Evolutionary conservation across 192 early-diverging fungal genomes (phyloP).

Genomic region (Backusella psychrophila): DNA sequence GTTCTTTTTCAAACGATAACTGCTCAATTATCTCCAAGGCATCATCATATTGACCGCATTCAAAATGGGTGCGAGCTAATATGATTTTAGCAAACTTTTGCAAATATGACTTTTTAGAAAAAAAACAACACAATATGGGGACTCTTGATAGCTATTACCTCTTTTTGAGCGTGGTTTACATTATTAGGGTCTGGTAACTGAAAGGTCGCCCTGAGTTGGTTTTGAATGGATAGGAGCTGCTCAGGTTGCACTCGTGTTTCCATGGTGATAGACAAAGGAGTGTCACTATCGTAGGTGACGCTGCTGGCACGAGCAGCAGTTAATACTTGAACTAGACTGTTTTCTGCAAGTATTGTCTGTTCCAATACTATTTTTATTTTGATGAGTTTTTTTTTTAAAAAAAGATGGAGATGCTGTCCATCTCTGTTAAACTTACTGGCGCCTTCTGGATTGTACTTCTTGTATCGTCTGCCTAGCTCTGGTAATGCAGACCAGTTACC

Average conservation of each 20-base stretch:
- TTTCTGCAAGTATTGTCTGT: conserved; percentile 41
- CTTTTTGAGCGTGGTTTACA: background rate
- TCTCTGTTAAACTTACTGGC: conserved; percentile 35
- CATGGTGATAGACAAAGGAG: conserved; percentile 20
- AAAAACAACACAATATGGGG: background rate
- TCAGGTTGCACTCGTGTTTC: conserved; percentile 11
- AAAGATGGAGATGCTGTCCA: background rate
- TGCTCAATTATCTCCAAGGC: conserved; percentile 39
- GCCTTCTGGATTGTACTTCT: conserved; percentile 56
- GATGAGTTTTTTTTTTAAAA: background rate
- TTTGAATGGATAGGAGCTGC: conserved; percentile 16
- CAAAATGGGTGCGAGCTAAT: conserved; percentile 59
- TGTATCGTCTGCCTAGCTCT: conserved; percentile 52
- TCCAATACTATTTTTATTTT: conserved; percentile 28
- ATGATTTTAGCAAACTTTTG: conserved; percentile 46
- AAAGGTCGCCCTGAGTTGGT: conserved; percentile 17
- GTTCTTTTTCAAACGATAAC: conserved; percentile 34
- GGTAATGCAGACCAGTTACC: conserved; percentile 46
- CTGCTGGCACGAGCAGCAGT: background rate
- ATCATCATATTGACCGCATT: conserved; percentile 45
- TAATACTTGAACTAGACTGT: conserved; percentile 23
- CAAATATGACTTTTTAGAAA: background rate
- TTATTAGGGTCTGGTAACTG: background rate
- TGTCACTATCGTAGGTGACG: conserved; percentile 21
- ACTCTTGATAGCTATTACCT: no score